A percentile compares a stretch with the other conserved stretches of the same genome.
Conservation (phyloP, 352 stramenopile species). For the Aphanomyces astaci region DNA sequence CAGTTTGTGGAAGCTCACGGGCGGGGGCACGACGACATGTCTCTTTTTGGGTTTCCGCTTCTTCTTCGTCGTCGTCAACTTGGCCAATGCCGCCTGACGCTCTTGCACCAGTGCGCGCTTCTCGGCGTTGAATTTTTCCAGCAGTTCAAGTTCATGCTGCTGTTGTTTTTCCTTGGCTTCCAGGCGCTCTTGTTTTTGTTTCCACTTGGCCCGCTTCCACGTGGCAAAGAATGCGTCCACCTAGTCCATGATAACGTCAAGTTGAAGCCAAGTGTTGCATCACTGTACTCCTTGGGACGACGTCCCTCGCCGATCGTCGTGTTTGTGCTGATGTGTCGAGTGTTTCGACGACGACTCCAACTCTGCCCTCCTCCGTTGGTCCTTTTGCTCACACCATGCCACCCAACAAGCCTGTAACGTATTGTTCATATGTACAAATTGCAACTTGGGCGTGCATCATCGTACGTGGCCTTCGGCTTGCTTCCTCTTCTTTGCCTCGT, state of each 20-base stretch:
- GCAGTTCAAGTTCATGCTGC: background rate
- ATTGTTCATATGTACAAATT: background rate
- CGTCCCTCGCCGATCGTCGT: too few relatives aligned
- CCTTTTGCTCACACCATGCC: constrained; percentile 22
- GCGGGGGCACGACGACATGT: background rate
- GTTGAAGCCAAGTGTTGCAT: too few relatives aligned
- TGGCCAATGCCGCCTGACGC: background rate
- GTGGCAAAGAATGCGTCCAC: constrained; percentile 7
- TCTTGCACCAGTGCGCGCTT: background rate
- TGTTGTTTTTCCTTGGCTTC: constrained; percentile 7
- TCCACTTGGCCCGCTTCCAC: constrained; percentile 16
- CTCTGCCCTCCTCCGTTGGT: background rate
- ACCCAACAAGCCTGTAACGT: constrained; percentile 18
- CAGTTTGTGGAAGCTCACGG: constrained; percentile 5
- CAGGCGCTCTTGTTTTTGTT: background rate
- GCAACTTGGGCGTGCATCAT: too few relatives aligned
- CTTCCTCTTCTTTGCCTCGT: constrained; percentile 9
- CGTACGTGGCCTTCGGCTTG: constrained; percentile 6
- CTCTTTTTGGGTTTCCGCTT: constrained; percentile 3
- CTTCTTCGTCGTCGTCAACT: background rate
- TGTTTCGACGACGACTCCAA: too few relatives aligned
- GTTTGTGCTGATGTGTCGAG: background rate
- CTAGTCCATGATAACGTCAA: too few relatives aligned
- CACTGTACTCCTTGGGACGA: too few relatives aligned
- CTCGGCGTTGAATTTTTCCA: constrained; percentile 11